phyloP scores from a whole-genome alignment of 768 basidiomycete species.

The Leucocoprinus leucothites region DNA sequence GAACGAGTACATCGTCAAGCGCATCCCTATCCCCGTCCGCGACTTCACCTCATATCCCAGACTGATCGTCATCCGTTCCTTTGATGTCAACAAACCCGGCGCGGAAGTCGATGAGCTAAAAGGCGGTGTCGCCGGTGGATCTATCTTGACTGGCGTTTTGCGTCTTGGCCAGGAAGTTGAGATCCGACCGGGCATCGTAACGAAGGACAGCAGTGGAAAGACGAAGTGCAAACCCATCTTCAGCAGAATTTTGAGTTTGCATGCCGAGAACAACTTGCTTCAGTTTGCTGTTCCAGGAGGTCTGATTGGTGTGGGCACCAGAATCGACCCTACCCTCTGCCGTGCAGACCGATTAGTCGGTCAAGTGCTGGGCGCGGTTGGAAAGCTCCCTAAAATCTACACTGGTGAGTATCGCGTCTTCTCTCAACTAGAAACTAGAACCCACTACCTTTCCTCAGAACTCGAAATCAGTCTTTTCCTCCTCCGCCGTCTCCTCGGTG shows the following conservation, averaged over 20 bases:
- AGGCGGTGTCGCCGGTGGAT: conserved; percentile 97
- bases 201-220: conserved; percentile 87
- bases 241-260: conserved; percentile 84
- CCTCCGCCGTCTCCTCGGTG: conserved; percentile 92
- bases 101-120: conserved; percentile 96
- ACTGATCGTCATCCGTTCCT: conserved; percentile 97
- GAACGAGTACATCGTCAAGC: conserved; percentile 96
- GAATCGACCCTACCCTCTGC: conserved; percentile 94
- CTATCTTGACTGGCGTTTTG: conserved; percentile 90
- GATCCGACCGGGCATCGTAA: conserved; percentile 95
- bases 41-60: conserved; percentile 91
- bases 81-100: conserved; percentile 99
- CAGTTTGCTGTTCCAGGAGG: conserved; percentile 97
- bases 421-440: background rate
- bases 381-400: conserved; percentile 91
- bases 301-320: conserved; percentile 96
- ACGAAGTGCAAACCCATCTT: conserved; percentile 94
- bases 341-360: conserved; percentile 96
- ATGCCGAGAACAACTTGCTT: conserved; percentile 93
- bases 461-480: conserved; percentile 93
- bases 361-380: conserved; percentile 93
- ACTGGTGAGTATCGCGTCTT: conserved; percentile 50
- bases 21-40: conserved; percentile 91
- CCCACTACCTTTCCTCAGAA: conserved; percentile 41
- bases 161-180: conserved; percentile 91